A percentile compares a stretch with the other conserved stretches of the same genome.
Evolutionary conservation across 2,329 filamentous ascomycete species (phyloP).

Genomic region (Emericellopsis cladophorae): DNA sequence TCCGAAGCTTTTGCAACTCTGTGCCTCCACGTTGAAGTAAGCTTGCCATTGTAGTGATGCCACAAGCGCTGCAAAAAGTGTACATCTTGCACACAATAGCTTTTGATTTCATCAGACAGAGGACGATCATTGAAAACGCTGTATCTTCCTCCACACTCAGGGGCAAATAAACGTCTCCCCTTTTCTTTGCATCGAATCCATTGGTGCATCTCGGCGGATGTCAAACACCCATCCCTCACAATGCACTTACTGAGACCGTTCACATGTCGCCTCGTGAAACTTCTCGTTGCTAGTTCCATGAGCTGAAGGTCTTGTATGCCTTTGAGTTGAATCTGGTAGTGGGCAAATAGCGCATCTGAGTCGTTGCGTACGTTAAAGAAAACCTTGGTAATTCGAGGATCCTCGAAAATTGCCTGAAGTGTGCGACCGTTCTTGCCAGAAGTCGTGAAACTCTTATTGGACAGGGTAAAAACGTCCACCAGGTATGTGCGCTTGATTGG

Average conservation of each 20-base stretch:
- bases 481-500: constrained; percentile 21
- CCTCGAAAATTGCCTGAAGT: constrained; percentile 31
- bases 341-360: constrained; percentile 38
- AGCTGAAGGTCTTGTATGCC: constrained; percentile 42
- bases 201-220: constrained; percentile 1
- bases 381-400: constrained; percentile 24
- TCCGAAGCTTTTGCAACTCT: too few species aligned
- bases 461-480: constrained; percentile 28
- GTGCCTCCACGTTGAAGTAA: background rate
- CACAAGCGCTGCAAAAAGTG: constrained; percentile 21
- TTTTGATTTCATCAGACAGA: constrained; percentile 19
- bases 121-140: constrained; percentile 34
- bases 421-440: background rate
- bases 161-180: constrained; percentile 23
- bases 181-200: constrained; percentile 23
- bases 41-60: constrained; percentile 9
- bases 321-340: constrained; percentile 26
- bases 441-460: constrained; percentile 19
- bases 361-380: constrained; percentile 48
- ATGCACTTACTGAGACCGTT: constrained; percentile 16
- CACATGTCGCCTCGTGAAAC: constrained; percentile 4
- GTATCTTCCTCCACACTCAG: constrained; percentile 27
- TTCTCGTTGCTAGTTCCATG: constrained; percentile 32
- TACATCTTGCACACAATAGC: constrained; percentile 36
- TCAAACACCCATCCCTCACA: constrained; percentile 10